These are phyloP conservation scores for Antrodiella citrinella DNA, from an alignment of 768 basidiomycete genomes.

Conservation along the genomic window DNA sequence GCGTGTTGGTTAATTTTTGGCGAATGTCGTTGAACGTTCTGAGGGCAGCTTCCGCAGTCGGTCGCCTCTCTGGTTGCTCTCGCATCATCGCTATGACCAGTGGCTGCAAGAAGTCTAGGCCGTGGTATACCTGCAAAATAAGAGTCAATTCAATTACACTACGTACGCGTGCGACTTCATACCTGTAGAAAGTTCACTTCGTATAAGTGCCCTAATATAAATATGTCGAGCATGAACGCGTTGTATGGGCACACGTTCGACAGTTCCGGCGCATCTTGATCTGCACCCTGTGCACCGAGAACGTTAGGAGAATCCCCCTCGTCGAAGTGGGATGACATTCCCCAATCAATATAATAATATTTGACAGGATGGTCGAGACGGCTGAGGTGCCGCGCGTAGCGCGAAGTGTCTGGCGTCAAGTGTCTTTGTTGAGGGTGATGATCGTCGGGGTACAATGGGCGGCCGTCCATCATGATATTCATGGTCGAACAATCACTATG, in stretches of 20 bases:
- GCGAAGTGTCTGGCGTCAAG: slow-evolving; percentile 22
- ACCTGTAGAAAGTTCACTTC: neutral
- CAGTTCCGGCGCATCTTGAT: slow-evolving; percentile 19
- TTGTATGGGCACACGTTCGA: slow-evolving; percentile 15
- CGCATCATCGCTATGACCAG: neutral
- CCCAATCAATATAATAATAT: slow-evolving; percentile 33
- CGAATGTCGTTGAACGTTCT: neutral
- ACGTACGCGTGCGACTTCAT: too few species aligned
- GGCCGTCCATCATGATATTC: slow-evolving; percentile 15
- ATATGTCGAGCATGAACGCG: slow-evolving; percentile 20
- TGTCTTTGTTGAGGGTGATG: slow-evolving; percentile 17
- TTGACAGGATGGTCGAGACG: neutral
- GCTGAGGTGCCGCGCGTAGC: slow-evolving; percentile 24
- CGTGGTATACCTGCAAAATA: neutral
- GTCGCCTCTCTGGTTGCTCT: neutral
- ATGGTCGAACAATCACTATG: slow-evolving; percentile 9
- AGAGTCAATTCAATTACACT: too few species aligned
- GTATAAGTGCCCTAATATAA: slow-evolving; percentile 18
- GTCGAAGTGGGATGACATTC: slow-evolving; percentile 17
- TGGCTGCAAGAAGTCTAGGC: neutral
- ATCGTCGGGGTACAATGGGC: slow-evolving; percentile 12
- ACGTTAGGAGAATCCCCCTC: slow-evolving; percentile 8
- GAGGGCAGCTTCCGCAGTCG: neutral
- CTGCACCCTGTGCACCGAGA: slow-evolving; percentile 14
- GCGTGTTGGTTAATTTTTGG: neutral